Base-by-base conservation (phyloP, 2,329 filamentous ascomycete species). In the Fusarium mundagurra region DNA sequence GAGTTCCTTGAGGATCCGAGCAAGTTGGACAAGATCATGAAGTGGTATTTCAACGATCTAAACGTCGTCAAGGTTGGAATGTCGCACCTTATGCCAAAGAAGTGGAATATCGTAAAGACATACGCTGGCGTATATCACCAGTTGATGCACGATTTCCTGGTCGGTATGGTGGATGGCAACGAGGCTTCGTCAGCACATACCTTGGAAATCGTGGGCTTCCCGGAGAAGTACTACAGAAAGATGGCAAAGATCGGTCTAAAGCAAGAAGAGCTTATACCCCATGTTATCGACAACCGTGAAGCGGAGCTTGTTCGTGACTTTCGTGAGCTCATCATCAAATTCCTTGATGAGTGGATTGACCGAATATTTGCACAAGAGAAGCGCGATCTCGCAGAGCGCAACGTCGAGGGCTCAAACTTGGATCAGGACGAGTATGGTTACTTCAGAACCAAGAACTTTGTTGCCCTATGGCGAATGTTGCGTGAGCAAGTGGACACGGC, bases 21-120 rank as follows among this genome's bases (percentile, higher is more conserved):
- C 57, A 91, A 90, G 78, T 87, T 99, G 53, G 94, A 97, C 73
- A 98, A 98, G 86, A 91, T 90, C 74, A 90, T 98, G 84, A 93
- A 93, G 79, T 99, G 96, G 96, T 99, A 92, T 84, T 99, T 98
- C 86, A 98, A 98, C 84, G 96, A 99, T 82, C 89, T 99, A 43
- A 97, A 97, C 82, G 95, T 94, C 8, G 96, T 98, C 80, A 95
- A 96, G 83, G 89, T 97, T 72, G 96, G 96, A 79, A 97, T 99
- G 94, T 90, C 93, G 69, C 90, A 91, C 34, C 87, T 99, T 61
- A 95, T 98, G 90, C 96, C 97, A 14, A 96, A 94, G 84, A 97
- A 96, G 83, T 99, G 96, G 96, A 95, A 93, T 80, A 98, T 99
- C 54, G 93, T 95, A 84, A 92, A 93, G 81, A 96, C 93, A 2